These are phyloP conservation scores for Kwoniella shivajii DNA, from an alignment of 1,284 basidiomycete genomes.

Conservation along the genomic window DNA sequence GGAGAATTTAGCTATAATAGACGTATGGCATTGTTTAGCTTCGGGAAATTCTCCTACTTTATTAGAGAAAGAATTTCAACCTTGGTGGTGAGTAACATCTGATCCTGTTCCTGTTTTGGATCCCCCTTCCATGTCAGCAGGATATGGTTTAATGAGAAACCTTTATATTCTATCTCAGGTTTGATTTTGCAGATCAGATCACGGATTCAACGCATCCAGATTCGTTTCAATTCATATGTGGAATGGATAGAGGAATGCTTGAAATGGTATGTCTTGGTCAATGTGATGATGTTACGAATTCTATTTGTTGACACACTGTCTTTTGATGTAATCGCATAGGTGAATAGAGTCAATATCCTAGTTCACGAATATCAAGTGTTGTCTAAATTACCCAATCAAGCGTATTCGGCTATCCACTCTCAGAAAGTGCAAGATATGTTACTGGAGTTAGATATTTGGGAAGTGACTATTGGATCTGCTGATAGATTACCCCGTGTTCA, in stretches of 20 bases:
- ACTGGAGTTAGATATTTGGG: slow-evolving; percentile 25
- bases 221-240: slow-evolving; percentile 15
- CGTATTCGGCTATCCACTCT: slow-evolving; percentile 4
- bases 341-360: slow-evolving; percentile 24
- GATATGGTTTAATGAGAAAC: too few species aligned
- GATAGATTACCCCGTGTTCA: slow-evolving; percentile 9
- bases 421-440: slow-evolving; percentile 22
- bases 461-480: slow-evolving; percentile 4
- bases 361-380: slow-evolving; percentile 13
- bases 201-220: slow-evolving; percentile 7
- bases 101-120: too few species aligned
- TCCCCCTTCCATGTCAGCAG: too few species aligned
- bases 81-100: slow-evolving; percentile 27
- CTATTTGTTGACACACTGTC: too few species aligned
- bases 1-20: slow-evolving; percentile 19
- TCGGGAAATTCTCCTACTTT: slow-evolving; percentile 15
- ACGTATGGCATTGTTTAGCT: slow-evolving; percentile 22
- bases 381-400: slow-evolving; percentile 1
- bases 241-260: slow-evolving; percentile 20
- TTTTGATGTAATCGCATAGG: not conserved
- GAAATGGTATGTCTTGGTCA: slow-evolving; percentile 16
- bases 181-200: slow-evolving; percentile 11
- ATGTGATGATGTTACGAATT: too few species aligned
- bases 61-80: slow-evolving; percentile 18
- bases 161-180: too few species aligned